Evolutionary conservation across 1,284 basidiomycete genomes (phyloP).

Genomic region (Sphaerobolus stellatus): DNA sequence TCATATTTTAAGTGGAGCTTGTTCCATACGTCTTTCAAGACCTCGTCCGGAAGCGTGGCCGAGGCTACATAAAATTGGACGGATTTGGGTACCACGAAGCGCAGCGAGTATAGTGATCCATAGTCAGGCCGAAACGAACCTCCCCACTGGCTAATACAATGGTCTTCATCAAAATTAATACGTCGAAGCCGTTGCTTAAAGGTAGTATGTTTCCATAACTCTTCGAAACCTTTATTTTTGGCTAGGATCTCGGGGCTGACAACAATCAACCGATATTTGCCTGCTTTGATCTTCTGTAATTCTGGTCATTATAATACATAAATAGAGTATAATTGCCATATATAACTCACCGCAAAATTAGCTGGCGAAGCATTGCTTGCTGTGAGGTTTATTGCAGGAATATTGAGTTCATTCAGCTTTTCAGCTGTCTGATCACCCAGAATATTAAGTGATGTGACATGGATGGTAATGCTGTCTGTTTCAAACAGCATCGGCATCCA

Average conservation of each 20-base stretch:
- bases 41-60: constrained; percentile 32
- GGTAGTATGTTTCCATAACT: constrained; percentile 25
- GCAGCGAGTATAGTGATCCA: constrained; percentile 25
- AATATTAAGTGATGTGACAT: constrained; percentile 20
- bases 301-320: background rate
- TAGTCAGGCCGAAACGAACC: constrained; percentile 31
- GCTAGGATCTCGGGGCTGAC: constrained; percentile 35
- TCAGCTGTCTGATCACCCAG: constrained; percentile 19
- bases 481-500: constrained; percentile 28
- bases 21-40: constrained; percentile 25
- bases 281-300: constrained; percentile 28
- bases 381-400: constrained; percentile 13
- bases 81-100: constrained; percentile 25
- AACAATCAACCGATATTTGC: constrained; percentile 29
- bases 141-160: constrained; percentile 38
- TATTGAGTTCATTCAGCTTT: constrained; percentile 3
- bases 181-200: constrained; percentile 28
- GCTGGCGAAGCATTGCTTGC: constrained; percentile 1
- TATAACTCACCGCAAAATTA: constrained; percentile 13
- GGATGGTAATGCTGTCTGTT: constrained; percentile 11
- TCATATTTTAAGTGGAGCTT: background rate
- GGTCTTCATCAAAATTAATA: constrained; percentile 37
- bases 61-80: constrained; percentile 33
- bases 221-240: constrained; percentile 20
- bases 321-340: background rate